A percentile compares a stretch with the other conserved stretches of the same genome.
phyloP scores from a whole-genome alignment of 2,329 filamentous ascomycete genomes.

The Colletotrichum sp. region DNA sequence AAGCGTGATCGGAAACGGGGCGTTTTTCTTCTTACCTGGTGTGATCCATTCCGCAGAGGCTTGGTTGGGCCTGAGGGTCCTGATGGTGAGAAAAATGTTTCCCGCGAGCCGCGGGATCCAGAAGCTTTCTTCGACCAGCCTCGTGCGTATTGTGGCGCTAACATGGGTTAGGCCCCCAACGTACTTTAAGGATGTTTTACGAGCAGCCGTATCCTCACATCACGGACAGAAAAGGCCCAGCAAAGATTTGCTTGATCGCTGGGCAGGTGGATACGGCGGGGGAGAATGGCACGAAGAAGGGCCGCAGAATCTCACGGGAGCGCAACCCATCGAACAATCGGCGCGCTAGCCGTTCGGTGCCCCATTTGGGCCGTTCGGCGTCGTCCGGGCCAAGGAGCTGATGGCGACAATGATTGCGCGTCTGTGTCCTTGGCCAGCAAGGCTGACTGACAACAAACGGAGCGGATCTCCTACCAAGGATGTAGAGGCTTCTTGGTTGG shows the following conservation, averaged over 20 bases:
- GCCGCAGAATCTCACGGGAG: background rate
- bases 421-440: slow-evolving; percentile 21
- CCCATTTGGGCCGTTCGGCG: slow-evolving; percentile 9
- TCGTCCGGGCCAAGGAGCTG: slow-evolving; percentile 15
- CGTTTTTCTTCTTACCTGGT: background rate
- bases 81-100: background rate
- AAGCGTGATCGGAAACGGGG: background rate
- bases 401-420: slow-evolving; percentile 24
- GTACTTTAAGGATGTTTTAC: background rate
- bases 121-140: background rate
- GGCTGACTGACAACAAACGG: background rate
- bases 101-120: slow-evolving; percentile 7
- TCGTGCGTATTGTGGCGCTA: background rate
- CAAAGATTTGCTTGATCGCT: background rate
- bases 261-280: slow-evolving; percentile 6
- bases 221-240: background rate
- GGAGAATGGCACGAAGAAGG: slow-evolving; percentile 1
- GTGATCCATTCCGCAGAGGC: background rate
- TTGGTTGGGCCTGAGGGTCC: background rate
- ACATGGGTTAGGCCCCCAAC: background rate
- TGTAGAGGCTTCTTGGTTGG: background rate
- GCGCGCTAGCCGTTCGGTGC: background rate
- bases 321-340: background rate
- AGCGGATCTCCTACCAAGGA: background rate
- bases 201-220: background rate